Conservation (phyloP, 257 asterid species). For the Datura wrightii region DNA sequence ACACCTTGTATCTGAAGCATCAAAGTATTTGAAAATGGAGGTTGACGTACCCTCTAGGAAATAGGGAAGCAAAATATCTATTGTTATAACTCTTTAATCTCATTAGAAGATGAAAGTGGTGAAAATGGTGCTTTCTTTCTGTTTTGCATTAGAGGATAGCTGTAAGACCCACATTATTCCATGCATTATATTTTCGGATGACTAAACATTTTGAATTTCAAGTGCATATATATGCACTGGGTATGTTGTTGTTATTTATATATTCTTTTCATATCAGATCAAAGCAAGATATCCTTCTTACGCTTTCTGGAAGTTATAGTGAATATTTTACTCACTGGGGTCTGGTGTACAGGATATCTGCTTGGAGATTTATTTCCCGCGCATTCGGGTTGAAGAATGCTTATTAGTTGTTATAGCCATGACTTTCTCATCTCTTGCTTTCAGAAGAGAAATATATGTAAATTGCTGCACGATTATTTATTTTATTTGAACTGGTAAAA, state of each 20-base stretch:
- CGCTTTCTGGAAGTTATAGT: neutral
- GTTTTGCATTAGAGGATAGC: conserved; percentile 7
- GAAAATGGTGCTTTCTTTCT: neutral
- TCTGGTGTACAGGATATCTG: neutral
- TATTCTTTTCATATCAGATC: neutral
- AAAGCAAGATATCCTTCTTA: neutral
- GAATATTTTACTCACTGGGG: neutral
- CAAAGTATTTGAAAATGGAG: neutral
- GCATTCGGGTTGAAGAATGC: neutral
- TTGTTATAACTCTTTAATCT: neutral
- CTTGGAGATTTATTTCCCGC: neutral
- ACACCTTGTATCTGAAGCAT: neutral
- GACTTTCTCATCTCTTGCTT: neutral
- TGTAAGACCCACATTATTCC: neutral
- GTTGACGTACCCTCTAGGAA: no score
- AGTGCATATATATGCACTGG: neutral
- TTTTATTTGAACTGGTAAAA: neutral
- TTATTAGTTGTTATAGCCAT: neutral
- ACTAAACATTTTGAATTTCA: neutral
- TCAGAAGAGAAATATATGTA: neutral
- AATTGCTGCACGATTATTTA: neutral
- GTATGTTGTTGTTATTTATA: neutral
- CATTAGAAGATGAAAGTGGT: neutral
- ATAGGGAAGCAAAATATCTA: neutral
- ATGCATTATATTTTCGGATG: neutral